Conservation (phyloP, 768 basidiomycete genomes). For the Cystobasidium onofrii region DNA sequence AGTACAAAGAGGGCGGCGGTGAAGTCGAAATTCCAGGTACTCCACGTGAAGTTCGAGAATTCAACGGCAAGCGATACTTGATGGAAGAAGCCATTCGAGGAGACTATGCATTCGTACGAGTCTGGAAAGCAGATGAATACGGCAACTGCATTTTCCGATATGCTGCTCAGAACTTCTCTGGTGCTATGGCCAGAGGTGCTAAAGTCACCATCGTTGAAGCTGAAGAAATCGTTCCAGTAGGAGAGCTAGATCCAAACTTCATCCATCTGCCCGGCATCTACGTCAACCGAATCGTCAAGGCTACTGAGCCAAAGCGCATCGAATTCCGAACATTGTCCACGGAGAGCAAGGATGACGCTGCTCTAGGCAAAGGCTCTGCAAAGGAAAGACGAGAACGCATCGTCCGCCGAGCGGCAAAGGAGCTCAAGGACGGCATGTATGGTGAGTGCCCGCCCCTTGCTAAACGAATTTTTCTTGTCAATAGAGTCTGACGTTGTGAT, state of each 20-base stretch:
- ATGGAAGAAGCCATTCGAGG: conserved; percentile 60
- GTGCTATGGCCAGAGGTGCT: conserved; percentile 80
- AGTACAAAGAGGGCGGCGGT: conserved; percentile 64
- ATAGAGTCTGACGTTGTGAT: conserved; percentile 31
- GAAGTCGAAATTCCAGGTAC: conserved; percentile 64
- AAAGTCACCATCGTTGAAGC: conserved; percentile 88
- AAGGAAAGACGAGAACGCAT: conserved; percentile 55
- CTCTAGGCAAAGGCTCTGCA: conserved; percentile 42
- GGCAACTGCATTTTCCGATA: conserved; percentile 87
- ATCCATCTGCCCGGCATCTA: conserved; percentile 51
- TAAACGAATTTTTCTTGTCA: too few species aligned
- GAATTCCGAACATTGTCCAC: conserved; percentile 57
- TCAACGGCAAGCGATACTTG: conserved; percentile 70
- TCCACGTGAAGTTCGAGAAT: conserved; percentile 65
- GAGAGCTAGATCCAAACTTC: conserved; percentile 67
- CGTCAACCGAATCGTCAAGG: conserved; percentile 75
- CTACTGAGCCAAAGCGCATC: conserved; percentile 67
- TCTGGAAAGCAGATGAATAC: conserved; percentile 85
- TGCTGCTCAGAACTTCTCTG: conserved; percentile 69
- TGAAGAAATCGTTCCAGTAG: conserved; percentile 77
- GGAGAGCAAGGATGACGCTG: conserved; percentile 36
- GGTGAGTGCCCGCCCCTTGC: conserved; percentile 5
- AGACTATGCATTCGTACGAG: conserved; percentile 63
- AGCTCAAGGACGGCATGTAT: conserved; percentile 60
- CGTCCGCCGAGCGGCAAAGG: conserved; percentile 76